phyloP scores from a whole-genome alignment of 495 filamentous ascomycete species.

The Talaromyces trachyspermus region DNA sequence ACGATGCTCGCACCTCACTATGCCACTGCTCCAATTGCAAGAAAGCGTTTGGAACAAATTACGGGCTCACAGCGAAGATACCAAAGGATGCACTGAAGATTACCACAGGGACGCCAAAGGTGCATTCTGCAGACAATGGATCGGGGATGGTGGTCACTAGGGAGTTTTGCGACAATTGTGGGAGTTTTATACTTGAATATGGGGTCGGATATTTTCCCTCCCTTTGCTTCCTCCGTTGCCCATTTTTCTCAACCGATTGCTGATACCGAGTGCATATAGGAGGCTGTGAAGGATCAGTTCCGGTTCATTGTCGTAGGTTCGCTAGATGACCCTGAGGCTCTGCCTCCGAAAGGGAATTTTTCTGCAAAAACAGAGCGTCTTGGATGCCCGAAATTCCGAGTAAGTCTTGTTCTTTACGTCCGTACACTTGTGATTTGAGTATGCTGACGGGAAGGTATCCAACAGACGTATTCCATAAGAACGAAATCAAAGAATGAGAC shows the following conservation, averaged over 20 bases:
- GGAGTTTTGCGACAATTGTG: conserved; percentile 58
- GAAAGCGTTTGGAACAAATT: conserved; percentile 58
- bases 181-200: conserved; percentile 57
- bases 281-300: conserved; percentile 48
- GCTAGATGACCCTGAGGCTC: conserved; percentile 51
- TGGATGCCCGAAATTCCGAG: conserved; percentile 60
- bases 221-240: background rate
- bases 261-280: conserved; percentile 24
- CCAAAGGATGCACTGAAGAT: conserved; percentile 38
- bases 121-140: conserved; percentile 52
- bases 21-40: conserved; percentile 61
- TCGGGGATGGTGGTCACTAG: conserved; percentile 46
- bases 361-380: conserved; percentile 45
- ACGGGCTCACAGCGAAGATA: conserved; percentile 58
- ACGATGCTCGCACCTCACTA: conserved; percentile 56
- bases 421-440: background rate
- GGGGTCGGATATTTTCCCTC: conserved; percentile 36
- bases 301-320: conserved; percentile 58
- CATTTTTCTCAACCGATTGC: too few relatives aligned
- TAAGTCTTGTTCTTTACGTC: conserved; percentile 22
- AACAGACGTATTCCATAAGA: conserved; percentile 53
- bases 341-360: conserved; percentile 65
- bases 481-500: conserved; percentile 46
- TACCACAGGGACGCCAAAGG: conserved; percentile 33
- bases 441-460: conserved; percentile 2